These are phyloP conservation scores for Pezicula neosporulosa DNA, from an alignment of 2,329 filamentous ascomycete genomes.

Conservation along the genomic window DNA sequence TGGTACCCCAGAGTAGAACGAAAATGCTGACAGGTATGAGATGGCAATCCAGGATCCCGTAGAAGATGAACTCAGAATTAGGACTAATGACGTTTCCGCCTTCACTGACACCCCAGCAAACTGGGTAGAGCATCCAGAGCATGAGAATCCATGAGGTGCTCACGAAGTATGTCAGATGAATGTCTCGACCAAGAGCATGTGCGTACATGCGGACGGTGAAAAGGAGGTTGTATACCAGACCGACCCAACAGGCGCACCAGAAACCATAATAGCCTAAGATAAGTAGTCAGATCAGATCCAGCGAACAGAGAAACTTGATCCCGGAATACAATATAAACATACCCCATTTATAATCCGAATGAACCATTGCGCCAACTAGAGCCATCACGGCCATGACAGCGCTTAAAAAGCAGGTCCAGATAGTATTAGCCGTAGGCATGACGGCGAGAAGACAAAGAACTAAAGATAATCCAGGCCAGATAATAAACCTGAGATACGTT, in stretches of 20 bases:
- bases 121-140: slow-evolving; percentile 60
- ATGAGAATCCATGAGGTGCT: slow-evolving; percentile 39
- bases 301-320: not conserved
- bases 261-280: not conserved
- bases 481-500: not conserved
- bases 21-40: slow-evolving; percentile 49
- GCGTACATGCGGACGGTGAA: not conserved
- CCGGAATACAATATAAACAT: not conserved
- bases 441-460: not conserved
- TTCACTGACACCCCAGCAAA: slow-evolving; percentile 58
- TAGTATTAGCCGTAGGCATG: not conserved
- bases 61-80: slow-evolving; percentile 63
- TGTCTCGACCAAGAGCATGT: not conserved
- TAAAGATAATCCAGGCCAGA: not conserved
- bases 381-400: not conserved
- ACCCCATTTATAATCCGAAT: not conserved
- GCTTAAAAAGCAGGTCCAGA: not conserved
- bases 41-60: slow-evolving; percentile 60
- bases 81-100: slow-evolving; percentile 61
- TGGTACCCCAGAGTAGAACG: slow-evolving; percentile 24
- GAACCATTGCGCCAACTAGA: not conserved
- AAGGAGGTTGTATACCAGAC: not conserved
- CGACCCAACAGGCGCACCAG: not conserved
- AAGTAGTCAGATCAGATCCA: not conserved
- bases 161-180: not conserved